Evolutionary conservation across 768 basidiomycete genomes (phyloP).

Genomic region (Russula sp.): DNA sequence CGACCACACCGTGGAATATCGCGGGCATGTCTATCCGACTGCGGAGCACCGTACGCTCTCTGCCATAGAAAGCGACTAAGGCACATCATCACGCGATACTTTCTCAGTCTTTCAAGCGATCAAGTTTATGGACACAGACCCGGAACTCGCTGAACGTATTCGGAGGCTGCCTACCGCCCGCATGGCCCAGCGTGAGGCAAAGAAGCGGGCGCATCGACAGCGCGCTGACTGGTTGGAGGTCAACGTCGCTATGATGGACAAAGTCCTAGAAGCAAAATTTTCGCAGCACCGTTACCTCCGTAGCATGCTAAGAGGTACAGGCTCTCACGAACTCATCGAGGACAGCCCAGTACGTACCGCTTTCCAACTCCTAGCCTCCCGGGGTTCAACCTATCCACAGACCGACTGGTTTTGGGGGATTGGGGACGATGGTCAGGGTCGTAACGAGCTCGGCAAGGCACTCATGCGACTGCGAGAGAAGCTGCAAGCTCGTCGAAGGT

Average conservation of each 20-base stretch:
- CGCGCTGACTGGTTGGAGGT: slow-evolving; percentile 16
- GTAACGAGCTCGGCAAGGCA: slow-evolving; percentile 37
- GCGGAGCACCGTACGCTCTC: slow-evolving; percentile 19
- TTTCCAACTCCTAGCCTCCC: background rate
- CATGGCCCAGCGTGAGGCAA: slow-evolving; percentile 18
- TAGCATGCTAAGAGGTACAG: slow-evolving; percentile 32
- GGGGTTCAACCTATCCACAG: slow-evolving; percentile 21
- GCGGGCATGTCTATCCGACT: slow-evolving; percentile 10
- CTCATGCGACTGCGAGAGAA: slow-evolving; percentile 32
- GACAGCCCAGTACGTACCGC: slow-evolving; percentile 26
- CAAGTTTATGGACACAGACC: slow-evolving; percentile 13
- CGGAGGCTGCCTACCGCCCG: slow-evolving; percentile 15
- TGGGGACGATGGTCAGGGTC: slow-evolving; percentile 32
- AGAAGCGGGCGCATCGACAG: background rate
- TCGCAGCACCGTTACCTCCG: slow-evolving; percentile 34
- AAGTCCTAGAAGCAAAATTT: slow-evolving; percentile 35
- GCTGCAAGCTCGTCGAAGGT: slow-evolving; percentile 25
- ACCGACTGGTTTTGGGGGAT: slow-evolving; percentile 38
- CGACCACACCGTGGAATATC: slow-evolving; percentile 10
- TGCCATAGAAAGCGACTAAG: background rate
- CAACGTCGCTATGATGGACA: slow-evolving; percentile 29
- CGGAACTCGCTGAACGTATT: slow-evolving; percentile 11
- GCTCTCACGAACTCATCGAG: slow-evolving; percentile 34
- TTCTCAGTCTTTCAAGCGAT: slow-evolving; percentile 19
- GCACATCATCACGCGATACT: background rate